These are phyloP conservation scores for Diospyros kaki DNA, from an alignment of 148 eudicot species.

Conservation along the genomic window DNA sequence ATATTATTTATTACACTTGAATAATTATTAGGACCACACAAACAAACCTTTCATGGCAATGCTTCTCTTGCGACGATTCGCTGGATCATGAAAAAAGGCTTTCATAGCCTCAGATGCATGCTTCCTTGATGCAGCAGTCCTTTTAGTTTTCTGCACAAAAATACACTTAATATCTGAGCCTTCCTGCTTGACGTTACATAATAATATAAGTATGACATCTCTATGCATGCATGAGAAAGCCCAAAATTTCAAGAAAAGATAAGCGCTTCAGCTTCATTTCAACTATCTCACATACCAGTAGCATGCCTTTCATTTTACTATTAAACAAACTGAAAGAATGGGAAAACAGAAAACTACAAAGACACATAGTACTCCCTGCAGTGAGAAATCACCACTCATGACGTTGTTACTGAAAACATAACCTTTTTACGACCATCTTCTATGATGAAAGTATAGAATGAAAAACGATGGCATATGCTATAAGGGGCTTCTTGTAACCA, in stretches of 20 bases:
- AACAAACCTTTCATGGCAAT: constrained; percentile 75
- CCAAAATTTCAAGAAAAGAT: not conserved
- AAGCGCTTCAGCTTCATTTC: not conserved
- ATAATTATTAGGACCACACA: not conserved
- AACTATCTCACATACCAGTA: not conserved
- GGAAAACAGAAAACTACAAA: not conserved
- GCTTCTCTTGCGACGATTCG: constrained; percentile 88
- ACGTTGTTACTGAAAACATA: too few relatives aligned
- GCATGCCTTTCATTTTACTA: not conserved
- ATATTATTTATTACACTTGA: too few relatives aligned
- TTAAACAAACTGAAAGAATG: not conserved
- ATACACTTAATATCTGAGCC: not conserved
- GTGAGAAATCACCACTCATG: too few relatives aligned
- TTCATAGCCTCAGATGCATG: constrained; percentile 85
- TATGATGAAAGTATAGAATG: too few relatives aligned
- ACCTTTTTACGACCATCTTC: too few relatives aligned
- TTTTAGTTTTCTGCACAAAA: constrained; percentile 59
- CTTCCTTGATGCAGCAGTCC: constrained; percentile 69
- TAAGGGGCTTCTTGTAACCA: too few relatives aligned
- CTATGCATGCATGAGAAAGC: not conserved
- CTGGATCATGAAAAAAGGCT: constrained; percentile 75
- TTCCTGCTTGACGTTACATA: not conserved
- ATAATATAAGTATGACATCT: not conserved
- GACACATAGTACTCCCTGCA: not conserved
- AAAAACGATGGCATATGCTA: too few relatives aligned